Conservation (phyloP, 1,284 basidiomycete species). For the Heterobasidion parviporum region DNA sequence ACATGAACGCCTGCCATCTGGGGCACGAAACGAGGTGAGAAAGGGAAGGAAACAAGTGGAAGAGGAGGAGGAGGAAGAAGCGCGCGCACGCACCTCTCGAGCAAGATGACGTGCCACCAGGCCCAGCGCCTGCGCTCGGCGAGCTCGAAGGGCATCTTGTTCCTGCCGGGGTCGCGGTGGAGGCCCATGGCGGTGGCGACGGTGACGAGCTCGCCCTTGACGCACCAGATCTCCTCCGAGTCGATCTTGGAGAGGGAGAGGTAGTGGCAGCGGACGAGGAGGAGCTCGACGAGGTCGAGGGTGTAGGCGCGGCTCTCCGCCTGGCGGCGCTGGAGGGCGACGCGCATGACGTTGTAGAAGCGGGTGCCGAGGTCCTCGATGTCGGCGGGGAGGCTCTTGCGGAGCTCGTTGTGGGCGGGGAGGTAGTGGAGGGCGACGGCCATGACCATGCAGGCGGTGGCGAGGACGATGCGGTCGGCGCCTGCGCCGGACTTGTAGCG, state of each 20-base stretch:
- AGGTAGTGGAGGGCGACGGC: slow-evolving; percentile 66
- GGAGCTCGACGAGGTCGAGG: slow-evolving; percentile 66
- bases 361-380: slow-evolving; percentile 52
- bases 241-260: slow-evolving; percentile 64
- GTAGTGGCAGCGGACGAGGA: slow-evolving; percentile 62
- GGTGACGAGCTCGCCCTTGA: slow-evolving; percentile 61
- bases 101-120: slow-evolving; percentile 77
- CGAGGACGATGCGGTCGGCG: slow-evolving; percentile 60
- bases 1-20: slow-evolving; percentile 80
- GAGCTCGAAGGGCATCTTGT: slow-evolving; percentile 54
- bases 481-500: slow-evolving; percentile 59
- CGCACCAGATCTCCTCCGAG: slow-evolving; percentile 70
- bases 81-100: slow-evolving; percentile 50
- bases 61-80: neutral
- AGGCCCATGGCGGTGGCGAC: slow-evolving; percentile 74
- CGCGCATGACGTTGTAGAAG: slow-evolving; percentile 60
- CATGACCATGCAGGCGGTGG: slow-evolving; percentile 63
- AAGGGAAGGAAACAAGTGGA: no score
- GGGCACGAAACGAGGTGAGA: neutral
- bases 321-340: slow-evolving; percentile 55
- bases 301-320: slow-evolving; percentile 56
- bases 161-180: slow-evolving; percentile 72
- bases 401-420: slow-evolving; percentile 51
- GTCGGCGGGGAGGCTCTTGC: slow-evolving; percentile 33
- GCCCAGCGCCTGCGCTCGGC: slow-evolving; percentile 75